These are phyloP conservation scores for Blastobotrys apis DNA, from an alignment of 1,139 yeast species.

Conservation along the genomic window DNA sequence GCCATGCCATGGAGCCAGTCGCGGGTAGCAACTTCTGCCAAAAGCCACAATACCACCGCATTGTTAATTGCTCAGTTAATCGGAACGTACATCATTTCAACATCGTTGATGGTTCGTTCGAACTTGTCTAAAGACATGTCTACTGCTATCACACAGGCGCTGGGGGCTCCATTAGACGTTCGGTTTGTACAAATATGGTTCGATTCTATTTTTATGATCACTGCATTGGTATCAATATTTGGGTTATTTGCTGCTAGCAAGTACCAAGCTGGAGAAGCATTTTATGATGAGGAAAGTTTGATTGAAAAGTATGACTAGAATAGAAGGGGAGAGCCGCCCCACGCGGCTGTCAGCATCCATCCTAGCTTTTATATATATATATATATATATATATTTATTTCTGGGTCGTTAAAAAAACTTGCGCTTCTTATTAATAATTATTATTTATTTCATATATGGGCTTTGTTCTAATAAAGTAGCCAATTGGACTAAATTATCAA, in stretches of 20 bases:
- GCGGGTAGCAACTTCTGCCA: background rate
- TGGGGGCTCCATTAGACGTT: conserved; percentile 48
- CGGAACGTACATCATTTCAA: conserved; percentile 77
- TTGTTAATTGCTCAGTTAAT: conserved; percentile 63
- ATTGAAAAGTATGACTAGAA: conserved; percentile 28
- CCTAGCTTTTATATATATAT: too few species aligned
- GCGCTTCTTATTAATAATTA: background rate
- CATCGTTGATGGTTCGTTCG: conserved; percentile 71
- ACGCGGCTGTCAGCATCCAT: background rate
- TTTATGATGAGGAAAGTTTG: conserved; percentile 29
- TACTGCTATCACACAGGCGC: conserved; percentile 49
- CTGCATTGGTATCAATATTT: conserved; percentile 50
- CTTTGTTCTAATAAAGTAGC: conserved; percentile 13
- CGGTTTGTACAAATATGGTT: conserved; percentile 73
- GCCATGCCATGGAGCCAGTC: conserved; percentile 27
- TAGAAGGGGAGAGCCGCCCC: background rate
- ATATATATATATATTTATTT: background rate
- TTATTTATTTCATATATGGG: conserved; percentile 6
- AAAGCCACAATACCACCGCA: conserved; percentile 24
- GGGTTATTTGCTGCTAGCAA: conserved; percentile 35
- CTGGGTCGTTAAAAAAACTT: background rate
- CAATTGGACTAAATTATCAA: conserved; percentile 12
- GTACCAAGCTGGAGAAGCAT: conserved; percentile 16
- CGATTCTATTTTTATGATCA: conserved; percentile 62
- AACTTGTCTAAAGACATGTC: conserved; percentile 62